These are phyloP conservation scores for Dissophora ornata DNA, from an alignment of 192 early-diverging fungal species.

Conservation along the genomic window DNA sequence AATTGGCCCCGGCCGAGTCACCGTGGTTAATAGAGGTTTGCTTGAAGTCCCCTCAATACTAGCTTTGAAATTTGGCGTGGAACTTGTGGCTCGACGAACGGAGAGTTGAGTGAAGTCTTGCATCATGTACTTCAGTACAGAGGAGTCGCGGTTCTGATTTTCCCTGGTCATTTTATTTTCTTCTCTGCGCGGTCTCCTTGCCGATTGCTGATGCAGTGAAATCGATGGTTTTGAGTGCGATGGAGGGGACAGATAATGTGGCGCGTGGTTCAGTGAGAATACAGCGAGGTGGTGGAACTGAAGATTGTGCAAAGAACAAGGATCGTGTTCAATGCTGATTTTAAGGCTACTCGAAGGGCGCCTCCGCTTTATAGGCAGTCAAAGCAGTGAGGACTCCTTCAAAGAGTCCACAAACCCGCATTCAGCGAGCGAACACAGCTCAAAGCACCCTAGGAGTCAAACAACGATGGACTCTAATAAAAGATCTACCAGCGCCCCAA, in stretches of 20 bases:
- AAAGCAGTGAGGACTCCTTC: constrained; percentile 23
- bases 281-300: background rate
- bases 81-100: background rate
- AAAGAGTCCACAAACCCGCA: background rate
- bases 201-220: too few species aligned
- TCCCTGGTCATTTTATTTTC: constrained; percentile 4
- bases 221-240: background rate
- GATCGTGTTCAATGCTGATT: background rate
- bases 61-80: background rate
- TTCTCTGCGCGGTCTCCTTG: too few species aligned
- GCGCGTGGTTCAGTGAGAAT: background rate
- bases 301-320: background rate
- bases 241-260: background rate
- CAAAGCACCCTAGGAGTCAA: too few species aligned
- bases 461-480: background rate
- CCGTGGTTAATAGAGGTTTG: background rate
- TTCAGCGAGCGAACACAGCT: constrained; percentile 5
- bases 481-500: too few species aligned
- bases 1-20: background rate
- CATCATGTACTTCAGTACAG: constrained; percentile 20
- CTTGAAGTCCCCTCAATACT: background rate
- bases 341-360: background rate
- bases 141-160: background rate
- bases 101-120: constrained; percentile 9
- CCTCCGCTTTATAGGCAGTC: constrained; percentile 16